phyloP scores from a whole-genome alignment of 2,329 filamentous ascomycete genomes.

The Phyllosticta citriasiana region DNA sequence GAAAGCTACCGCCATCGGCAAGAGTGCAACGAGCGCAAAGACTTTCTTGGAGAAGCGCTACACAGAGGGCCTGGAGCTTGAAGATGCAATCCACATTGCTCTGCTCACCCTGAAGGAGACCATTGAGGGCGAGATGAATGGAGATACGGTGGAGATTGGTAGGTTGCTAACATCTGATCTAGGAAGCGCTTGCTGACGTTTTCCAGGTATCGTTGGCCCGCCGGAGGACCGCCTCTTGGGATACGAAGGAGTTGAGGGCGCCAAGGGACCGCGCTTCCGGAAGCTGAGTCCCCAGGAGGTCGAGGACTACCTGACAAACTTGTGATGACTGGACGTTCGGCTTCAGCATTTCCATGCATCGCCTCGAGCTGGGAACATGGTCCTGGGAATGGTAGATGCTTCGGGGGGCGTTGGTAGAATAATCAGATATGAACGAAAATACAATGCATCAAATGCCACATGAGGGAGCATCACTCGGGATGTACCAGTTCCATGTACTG shows the following conservation, averaged over 20 bases:
- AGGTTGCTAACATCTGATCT: slow-evolving; percentile 22
- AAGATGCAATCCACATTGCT: slow-evolving; percentile 97
- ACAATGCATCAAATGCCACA: background rate
- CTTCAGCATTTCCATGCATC: slow-evolving; percentile 8
- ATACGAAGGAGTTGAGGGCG: slow-evolving; percentile 78
- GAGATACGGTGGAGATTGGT: slow-evolving; percentile 97
- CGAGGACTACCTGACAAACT: slow-evolving; percentile 97
- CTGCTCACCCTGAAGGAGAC: slow-evolving; percentile 96
- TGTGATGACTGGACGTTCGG: slow-evolving; percentile 46
- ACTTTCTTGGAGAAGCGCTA: slow-evolving; percentile 99
- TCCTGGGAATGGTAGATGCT: slow-evolving; percentile 1
- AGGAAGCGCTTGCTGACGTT: slow-evolving; percentile 18
- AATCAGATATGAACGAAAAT: slow-evolving; percentile 6
- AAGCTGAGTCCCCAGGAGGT: slow-evolving; percentile 97
- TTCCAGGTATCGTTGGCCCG: slow-evolving; percentile 81
- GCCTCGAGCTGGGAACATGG: slow-evolving; percentile 6
- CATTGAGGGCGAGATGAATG: slow-evolving; percentile 98
- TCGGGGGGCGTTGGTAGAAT: slow-evolving; percentile 6
- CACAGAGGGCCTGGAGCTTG: slow-evolving; percentile 90
- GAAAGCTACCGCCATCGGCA: slow-evolving; percentile 98
- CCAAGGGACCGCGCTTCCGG: slow-evolving; percentile 76
- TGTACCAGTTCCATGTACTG: too few species aligned
- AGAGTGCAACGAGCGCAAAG: slow-evolving; percentile 96
- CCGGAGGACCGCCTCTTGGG: slow-evolving; percentile 89
- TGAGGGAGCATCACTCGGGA: background rate